These are phyloP conservation scores for Kodamaea sagamina DNA, from an alignment of 805 yeast genomes.

Conservation along the genomic window DNA sequence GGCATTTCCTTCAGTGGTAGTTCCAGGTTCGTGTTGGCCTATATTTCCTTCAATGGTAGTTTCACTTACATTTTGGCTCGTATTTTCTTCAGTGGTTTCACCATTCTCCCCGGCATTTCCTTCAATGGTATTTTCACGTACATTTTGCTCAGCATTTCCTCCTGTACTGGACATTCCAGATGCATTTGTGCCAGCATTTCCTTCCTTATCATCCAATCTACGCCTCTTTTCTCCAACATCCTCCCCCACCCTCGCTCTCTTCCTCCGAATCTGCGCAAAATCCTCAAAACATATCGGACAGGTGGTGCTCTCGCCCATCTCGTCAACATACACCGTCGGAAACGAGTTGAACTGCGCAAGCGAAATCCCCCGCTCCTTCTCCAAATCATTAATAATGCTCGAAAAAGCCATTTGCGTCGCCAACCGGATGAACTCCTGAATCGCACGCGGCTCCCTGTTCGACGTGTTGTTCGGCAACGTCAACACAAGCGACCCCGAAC, in stretches of 20 bases:
- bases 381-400: conserved; percentile 54
- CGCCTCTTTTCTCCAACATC: conserved; percentile 11
- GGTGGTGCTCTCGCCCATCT: conserved; percentile 32
- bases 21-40: too few species aligned
- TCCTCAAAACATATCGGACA: conserved; percentile 57
- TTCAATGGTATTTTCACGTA: too few species aligned
- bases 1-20: too few species aligned
- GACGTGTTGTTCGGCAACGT: conserved; percentile 67
- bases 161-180: too few species aligned
- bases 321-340: conserved; percentile 35
- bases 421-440: conserved; percentile 60
- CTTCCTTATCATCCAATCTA: not conserved
- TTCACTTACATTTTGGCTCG: too few species aligned
- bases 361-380: conserved; percentile 54
- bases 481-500: conserved; percentile 60
- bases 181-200: not conserved
- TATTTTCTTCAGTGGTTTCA: too few species aligned
- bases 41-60: too few species aligned
- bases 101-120: too few species aligned
- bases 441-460: conserved; percentile 58
- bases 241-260: conserved; percentile 4
- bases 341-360: conserved; percentile 53
- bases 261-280: conserved; percentile 15
- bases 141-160: too few species aligned
- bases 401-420: conserved; percentile 73